Evolutionary conservation across 192 early-diverging fungal species (phyloP).

Genomic region (Gonapodya prolifera): DNA sequence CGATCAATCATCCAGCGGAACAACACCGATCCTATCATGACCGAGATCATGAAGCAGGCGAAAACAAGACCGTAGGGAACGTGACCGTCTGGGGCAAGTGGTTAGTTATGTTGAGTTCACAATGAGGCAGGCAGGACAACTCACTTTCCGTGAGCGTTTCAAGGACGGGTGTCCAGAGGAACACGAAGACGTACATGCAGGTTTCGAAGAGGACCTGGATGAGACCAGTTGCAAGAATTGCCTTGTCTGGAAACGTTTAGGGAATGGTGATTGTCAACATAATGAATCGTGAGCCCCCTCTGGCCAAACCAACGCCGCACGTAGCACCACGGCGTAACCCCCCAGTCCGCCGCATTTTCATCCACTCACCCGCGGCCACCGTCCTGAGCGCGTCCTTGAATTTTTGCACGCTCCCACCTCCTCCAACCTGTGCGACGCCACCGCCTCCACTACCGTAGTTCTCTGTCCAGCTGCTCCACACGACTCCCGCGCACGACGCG

Average conservation of each 20-base stretch:
- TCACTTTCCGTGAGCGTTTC: constrained; percentile 10
- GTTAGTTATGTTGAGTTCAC: background rate
- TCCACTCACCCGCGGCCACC: background rate
- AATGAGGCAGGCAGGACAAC: background rate
- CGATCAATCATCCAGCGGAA: constrained; percentile 23
- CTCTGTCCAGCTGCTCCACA: constrained; percentile 48
- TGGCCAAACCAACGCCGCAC: background rate
- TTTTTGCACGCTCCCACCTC: background rate
- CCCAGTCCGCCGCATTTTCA: too few relatives aligned
- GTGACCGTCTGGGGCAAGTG: background rate
- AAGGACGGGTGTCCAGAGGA: constrained; percentile 42
- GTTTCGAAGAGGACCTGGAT: constrained; percentile 49
- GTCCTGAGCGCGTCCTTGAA: background rate
- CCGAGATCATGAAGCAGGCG: constrained; percentile 36
- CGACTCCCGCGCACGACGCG: constrained; percentile 27
- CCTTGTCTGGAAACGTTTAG: constrained; percentile 21
- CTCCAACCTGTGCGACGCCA: background rate
- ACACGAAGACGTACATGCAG: constrained; percentile 51
- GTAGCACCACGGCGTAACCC: background rate
- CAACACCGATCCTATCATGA: constrained; percentile 33
- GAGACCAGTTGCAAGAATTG: constrained; percentile 33
- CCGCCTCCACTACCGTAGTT: constrained; percentile 49
- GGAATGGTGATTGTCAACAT: background rate
- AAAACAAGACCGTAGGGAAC: constrained; percentile 38
- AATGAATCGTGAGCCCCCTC: background rate